These are phyloP conservation scores for Sordaria brevicollis DNA, from an alignment of 495 filamentous ascomycete species.

Conservation along the genomic window DNA sequence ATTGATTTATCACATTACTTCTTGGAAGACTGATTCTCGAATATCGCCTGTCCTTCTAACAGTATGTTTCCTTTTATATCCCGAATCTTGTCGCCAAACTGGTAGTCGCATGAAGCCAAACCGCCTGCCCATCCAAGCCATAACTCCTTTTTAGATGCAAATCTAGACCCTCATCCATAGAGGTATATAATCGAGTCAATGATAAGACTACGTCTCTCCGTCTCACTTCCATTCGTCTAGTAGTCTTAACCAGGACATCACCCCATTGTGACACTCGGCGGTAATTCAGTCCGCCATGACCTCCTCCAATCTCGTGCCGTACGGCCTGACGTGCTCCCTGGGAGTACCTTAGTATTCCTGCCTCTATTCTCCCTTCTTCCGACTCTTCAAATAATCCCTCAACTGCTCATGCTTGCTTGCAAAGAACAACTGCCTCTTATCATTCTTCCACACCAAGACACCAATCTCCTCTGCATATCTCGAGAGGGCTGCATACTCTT, in stretches of 20 bases:
- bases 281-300: no score
- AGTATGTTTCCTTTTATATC: neutral
- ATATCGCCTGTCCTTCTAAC: neutral
- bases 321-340: no score
- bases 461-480: constrained; percentile 85
- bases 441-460: constrained; percentile 79
- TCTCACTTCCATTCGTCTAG: no score
- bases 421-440: constrained; percentile 72
- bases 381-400: constrained; percentile 62
- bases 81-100: neutral
- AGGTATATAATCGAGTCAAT: neutral
- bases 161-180: neutral
- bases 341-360: no score
- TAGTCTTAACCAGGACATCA: no score
- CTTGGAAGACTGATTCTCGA: neutral
- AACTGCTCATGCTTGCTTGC: constrained; percentile 80
- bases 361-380: constrained; percentile 36
- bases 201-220: no score
- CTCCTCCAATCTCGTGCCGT: no score
- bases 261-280: no score
- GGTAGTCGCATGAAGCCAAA: neutral
- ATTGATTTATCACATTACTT: no score
- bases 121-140: neutral
- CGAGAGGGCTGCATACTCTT: constrained; percentile 66
- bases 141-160: neutral